These are phyloP conservation scores for Diaporthe humulicola DNA, from an alignment of 2,329 filamentous ascomycete species.

Conservation along the genomic window DNA sequence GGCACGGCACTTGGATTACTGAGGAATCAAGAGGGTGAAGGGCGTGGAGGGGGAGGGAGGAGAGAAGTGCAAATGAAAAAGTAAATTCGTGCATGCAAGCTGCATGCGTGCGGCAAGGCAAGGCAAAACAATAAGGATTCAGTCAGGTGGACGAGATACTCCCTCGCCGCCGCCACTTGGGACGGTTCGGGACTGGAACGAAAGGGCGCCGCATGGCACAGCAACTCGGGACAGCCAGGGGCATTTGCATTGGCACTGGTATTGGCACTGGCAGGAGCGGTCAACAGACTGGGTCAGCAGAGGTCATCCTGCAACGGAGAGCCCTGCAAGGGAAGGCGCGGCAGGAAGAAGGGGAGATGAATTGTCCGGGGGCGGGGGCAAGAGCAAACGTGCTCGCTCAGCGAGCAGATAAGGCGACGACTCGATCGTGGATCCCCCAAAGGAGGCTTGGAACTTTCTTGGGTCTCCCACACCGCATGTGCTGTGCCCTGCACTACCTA, in stretches of 20 bases:
- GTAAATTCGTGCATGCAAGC: no score
- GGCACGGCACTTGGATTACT: background rate
- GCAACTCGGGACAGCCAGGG: background rate
- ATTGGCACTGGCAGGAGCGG: conserved; percentile 16
- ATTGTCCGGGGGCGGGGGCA: no score
- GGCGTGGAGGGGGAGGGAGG: background rate
- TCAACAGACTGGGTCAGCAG: conserved; percentile 26
- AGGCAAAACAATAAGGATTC: background rate
- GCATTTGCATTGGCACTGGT: background rate
- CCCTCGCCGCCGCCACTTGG: background rate
- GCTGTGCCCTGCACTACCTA: no score
- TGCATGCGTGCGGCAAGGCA: background rate
- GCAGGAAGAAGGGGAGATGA: background rate
- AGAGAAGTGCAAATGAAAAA: background rate
- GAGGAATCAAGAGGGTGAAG: background rate
- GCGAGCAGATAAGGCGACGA: background rate
- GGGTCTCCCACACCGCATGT: background rate
- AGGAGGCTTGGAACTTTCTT: conserved; percentile 17
- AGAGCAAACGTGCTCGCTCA: no score
- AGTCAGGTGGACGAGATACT: background rate
- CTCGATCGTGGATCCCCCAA: background rate
- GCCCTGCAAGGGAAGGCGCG: conserved; percentile 10
- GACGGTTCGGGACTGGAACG: conserved; percentile 9
- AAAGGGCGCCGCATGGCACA: background rate
- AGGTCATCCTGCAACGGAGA: background rate